These are phyloP conservation scores for Aspergillus steynii DNA, from an alignment of 495 filamentous ascomycete genomes.

Conservation along the genomic window DNA sequence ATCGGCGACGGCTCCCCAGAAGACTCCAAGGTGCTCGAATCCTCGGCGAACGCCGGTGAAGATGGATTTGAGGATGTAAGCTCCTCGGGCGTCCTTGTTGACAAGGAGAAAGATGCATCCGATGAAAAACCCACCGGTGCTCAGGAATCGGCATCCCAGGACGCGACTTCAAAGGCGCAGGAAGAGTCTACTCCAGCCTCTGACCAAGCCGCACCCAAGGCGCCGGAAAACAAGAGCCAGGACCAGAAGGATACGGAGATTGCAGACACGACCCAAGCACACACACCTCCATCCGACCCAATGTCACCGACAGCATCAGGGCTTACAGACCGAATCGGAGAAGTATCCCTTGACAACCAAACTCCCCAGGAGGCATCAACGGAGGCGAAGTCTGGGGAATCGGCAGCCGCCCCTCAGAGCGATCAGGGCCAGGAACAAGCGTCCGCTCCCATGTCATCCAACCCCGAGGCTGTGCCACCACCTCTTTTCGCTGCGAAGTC, in stretches of 20 bases:
- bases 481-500: constrained; percentile 57
- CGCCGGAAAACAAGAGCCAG: constrained; percentile 21
- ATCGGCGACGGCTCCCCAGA: constrained; percentile 42
- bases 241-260: constrained; percentile 6
- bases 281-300: constrained; percentile 29
- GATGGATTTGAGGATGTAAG: constrained; percentile 95
- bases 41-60: constrained; percentile 72
- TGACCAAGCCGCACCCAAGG: constrained; percentile 21
- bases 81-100: constrained; percentile 63
- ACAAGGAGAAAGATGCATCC: constrained; percentile 55
- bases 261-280: not conserved
- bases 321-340: constrained; percentile 51
- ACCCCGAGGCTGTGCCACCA: constrained; percentile 66
- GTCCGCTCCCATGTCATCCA: constrained; percentile 44
- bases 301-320: constrained; percentile 51
- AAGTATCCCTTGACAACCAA: constrained; percentile 48
- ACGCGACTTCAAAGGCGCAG: constrained; percentile 7
- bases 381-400: constrained; percentile 12
- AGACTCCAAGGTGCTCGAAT: constrained; percentile 54
- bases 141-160: constrained; percentile 13
- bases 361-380: constrained; percentile 11
- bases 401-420: constrained; percentile 5
- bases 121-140: constrained; percentile 23
- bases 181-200: not conserved
- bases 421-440: constrained; percentile 15